Base-by-base conservation (phyloP, 192 early-diverging fungal species). In the Gamsiella multidivaricata region DNA sequence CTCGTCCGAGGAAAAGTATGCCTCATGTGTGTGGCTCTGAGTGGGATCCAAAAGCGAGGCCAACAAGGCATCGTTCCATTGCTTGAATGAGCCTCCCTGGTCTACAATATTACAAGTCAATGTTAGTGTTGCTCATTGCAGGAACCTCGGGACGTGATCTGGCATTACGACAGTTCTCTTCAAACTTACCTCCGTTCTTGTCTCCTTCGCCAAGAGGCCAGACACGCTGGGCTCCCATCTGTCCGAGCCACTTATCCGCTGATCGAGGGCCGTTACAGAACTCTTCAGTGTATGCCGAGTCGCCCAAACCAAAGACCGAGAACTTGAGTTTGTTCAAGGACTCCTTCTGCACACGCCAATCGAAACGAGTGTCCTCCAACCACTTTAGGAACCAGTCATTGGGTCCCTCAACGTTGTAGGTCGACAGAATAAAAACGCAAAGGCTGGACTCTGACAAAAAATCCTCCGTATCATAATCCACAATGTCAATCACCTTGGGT, bases 281-380 rank as follows among this genome's bases (percentile, higher is more conserved):
- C 41, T 89, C 79, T 5, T 89, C 88, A 14, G 80, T 82, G 65
- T 91, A 93, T 14, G 83, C 89, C 7, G 89, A 89, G 63, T 91
- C 88, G 17, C 91, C 91, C 36, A 93, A 70, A 36, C 91, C 91
- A 81, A 88, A 93, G 22, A 93, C 87, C 0, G 89, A 85, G 81
- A 83, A 91, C 5, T 85, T 80, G 12, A 91, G 61, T 34, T 84
- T 83, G 33, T 69, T 62, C 53, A 93, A 63, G 5, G 82, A 75
- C 2, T 69, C 69, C 33, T 82, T 81, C 54, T 86, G 84, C 5
- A 91, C 86, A 56, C 91, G 81, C 68, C 85, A 86, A 58, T 91
- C 90, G 56, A 84, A 90, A 31, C 84, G 78, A 29, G 76, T 64
- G 51, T 91, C 90, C 34, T 84, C 81, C 32, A 89, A 79, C 90